Evolutionary conservation across 495 filamentous ascomycete genomes (phyloP).

Genomic region (Thozetella sp.): DNA sequence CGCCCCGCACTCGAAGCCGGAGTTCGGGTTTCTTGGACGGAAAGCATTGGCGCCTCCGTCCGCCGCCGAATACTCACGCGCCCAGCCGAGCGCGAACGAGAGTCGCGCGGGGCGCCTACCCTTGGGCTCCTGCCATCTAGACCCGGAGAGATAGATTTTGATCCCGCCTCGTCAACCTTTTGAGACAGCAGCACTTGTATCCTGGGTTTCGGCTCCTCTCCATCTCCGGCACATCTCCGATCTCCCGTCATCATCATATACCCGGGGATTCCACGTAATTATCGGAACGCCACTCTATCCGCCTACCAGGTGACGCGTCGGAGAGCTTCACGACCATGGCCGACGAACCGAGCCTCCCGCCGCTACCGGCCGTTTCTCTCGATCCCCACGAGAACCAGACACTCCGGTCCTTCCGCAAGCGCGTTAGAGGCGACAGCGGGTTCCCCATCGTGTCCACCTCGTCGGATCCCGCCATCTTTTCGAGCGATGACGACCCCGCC

Average conservation of each 20-base stretch:
- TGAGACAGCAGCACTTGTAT: too few species aligned
- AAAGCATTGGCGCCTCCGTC: too few species aligned
- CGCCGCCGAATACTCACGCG: too few species aligned
- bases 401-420: conserved; percentile 37
- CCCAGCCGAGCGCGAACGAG: too few species aligned
- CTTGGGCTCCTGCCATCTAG: too few species aligned
- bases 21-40: too few species aligned
- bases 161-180: too few species aligned
- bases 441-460: conserved; percentile 41
- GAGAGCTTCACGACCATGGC: conserved; percentile 29
- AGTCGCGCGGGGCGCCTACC: too few species aligned
- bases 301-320: background rate
- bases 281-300: background rate
- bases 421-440: conserved; percentile 27
- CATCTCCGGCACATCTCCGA: too few species aligned
- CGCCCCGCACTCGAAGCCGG: too few species aligned
- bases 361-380: conserved; percentile 32
- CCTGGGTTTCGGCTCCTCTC: too few species aligned
- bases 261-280: background rate
- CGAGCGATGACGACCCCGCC: conserved; percentile 74
- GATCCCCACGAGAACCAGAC: conserved; percentile 27
- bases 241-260: background rate
- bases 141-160: too few species aligned
- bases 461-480: conserved; percentile 77
- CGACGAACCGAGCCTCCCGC: conserved; percentile 47